phyloP scores from a whole-genome alignment of 2,329 filamentous ascomycete genomes.

The Fusarium sp. region DNA sequence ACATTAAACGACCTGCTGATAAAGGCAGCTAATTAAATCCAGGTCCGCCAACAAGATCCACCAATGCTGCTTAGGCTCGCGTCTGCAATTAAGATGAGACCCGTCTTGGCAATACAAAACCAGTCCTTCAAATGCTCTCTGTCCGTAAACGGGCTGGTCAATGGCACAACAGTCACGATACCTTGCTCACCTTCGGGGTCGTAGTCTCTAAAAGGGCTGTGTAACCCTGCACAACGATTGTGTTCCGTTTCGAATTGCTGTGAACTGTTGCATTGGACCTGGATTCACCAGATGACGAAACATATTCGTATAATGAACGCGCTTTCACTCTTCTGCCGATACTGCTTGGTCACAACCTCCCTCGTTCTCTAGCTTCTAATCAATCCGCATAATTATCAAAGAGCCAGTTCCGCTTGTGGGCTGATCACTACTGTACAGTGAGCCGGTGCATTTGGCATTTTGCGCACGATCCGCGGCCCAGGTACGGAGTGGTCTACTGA shows the following conservation, averaged over 20 bases:
- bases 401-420: conserved; percentile 33
- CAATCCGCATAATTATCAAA: background rate
- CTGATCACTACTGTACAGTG: conserved; percentile 30
- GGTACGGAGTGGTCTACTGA: background rate
- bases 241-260: conserved; percentile 35
- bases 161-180: conserved; percentile 34
- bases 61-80: conserved; percentile 29
- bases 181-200: conserved; percentile 28
- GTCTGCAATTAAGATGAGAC: conserved; percentile 50
- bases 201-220: conserved; percentile 23
- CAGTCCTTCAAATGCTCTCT: conserved; percentile 15
- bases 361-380: background rate
- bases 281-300: conserved; percentile 17
- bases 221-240: conserved; percentile 34
- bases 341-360: too few species aligned
- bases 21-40: conserved; percentile 10
- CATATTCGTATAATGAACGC: conserved; percentile 11
- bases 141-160: conserved; percentile 39
- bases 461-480: conserved; percentile 18
- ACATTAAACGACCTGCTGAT: conserved; percentile 18
- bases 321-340: background rate
- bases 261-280: conserved; percentile 28
- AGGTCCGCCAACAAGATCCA: conserved; percentile 35
- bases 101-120: conserved; percentile 42
- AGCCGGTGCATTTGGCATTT: conserved; percentile 33